phyloP scores from a whole-genome alignment of 805 yeast genomes.

The Candida fluviatilis region DNA sequence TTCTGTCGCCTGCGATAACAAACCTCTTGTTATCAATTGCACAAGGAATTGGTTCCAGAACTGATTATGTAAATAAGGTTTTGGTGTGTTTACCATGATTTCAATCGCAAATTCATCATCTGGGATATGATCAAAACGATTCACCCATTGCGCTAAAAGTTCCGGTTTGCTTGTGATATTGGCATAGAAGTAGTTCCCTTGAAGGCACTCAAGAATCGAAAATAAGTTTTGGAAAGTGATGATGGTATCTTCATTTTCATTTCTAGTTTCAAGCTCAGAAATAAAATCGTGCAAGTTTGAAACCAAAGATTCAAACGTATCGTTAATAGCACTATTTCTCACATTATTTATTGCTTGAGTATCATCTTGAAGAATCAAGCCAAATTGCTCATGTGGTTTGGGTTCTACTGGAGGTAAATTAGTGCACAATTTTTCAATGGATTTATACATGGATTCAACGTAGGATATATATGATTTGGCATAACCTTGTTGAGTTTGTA shows the following conservation, averaged over 20 bases:
- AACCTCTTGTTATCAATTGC: conserved; percentile 58
- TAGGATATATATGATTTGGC: conserved; percentile 43
- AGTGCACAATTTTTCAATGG: conserved; percentile 38
- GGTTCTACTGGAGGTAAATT: conserved; percentile 11
- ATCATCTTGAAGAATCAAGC: conserved; percentile 14
- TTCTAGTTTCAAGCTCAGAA: conserved; percentile 15
- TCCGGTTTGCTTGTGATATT: conserved; percentile 40
- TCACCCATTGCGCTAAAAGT: conserved; percentile 57
- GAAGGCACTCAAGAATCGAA: conserved; percentile 54
- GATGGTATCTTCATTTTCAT: conserved; percentile 21
- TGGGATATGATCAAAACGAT: conserved; percentile 66
- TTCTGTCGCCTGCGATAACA: conserved; percentile 50
- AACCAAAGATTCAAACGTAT: conserved; percentile 23
- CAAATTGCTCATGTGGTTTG: conserved; percentile 5
- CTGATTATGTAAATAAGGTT: conserved; percentile 44
- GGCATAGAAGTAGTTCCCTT: conserved; percentile 44
- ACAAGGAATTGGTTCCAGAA: conserved; percentile 64
- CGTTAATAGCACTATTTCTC: conserved; percentile 11
- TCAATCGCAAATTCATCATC: conserved; percentile 46
- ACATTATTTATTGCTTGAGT: conserved; percentile 18
- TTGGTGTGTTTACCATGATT: conserved; percentile 40
- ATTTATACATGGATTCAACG: conserved; percentile 47
- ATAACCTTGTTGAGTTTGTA: conserved; percentile 35
- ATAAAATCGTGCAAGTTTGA: conserved; percentile 28
- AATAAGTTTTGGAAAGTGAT: conserved; percentile 37